Evolutionary conservation across 768 basidiomycete species (phyloP).

Genomic region (Boletus sp.): DNA sequence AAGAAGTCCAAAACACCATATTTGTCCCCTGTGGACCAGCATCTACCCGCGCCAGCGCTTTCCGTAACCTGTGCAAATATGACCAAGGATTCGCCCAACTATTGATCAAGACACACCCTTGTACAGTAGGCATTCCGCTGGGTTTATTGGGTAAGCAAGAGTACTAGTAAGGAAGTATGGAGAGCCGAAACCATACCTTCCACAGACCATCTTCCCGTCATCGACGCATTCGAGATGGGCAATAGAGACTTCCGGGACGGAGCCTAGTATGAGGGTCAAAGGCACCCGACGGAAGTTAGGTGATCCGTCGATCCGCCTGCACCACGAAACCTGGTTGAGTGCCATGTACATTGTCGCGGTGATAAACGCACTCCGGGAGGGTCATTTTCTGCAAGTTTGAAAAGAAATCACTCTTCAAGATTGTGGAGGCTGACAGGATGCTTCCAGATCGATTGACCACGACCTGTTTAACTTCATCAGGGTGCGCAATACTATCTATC

Average conservation of each 20-base stretch:
- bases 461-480: conserved; percentile 87
- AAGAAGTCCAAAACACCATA: conserved; percentile 87
- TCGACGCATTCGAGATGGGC: conserved; percentile 35
- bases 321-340: conserved; percentile 1
- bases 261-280: conserved; percentile 45
- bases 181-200: conserved; percentile 50
- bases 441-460: conserved; percentile 82
- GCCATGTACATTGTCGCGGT: neutral
- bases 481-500: conserved; percentile 71
- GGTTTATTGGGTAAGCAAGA: conserved; percentile 19
- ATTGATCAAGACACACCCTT: conserved; percentile 44
- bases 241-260: conserved; percentile 30
- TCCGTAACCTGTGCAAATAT: conserved; percentile 53
- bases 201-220: conserved; percentile 66
- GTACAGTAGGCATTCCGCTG: conserved; percentile 93
- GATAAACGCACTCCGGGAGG: conserved; percentile 71
- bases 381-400: conserved; percentile 94
- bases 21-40: conserved; percentile 77
- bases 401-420: conserved; percentile 95
- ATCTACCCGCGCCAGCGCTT: conserved; percentile 73
- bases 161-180: conserved; percentile 2
- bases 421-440: conserved; percentile 87
- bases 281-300: conserved; percentile 90
- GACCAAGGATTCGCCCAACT: neutral
- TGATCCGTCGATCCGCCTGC: conserved; percentile 84